Base-by-base conservation (phyloP, 805 yeast species). In the Naumovozyma baii region DNA sequence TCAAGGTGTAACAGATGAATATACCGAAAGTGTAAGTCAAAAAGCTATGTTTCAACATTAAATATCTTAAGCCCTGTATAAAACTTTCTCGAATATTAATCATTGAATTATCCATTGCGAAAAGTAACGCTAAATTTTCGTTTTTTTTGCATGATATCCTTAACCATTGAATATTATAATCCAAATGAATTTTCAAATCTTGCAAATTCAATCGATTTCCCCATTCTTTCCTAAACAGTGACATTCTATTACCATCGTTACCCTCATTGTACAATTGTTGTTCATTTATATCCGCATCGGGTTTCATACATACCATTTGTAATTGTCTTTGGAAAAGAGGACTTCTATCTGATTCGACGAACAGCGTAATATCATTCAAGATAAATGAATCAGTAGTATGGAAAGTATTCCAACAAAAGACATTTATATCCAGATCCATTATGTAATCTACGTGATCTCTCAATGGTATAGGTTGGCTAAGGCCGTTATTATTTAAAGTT, bases 21-120 rank as follows among this genome's bases (percentile, higher is more conserved):
- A 45, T 46, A 1, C 63, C 63, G 18, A 51, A 41, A 2, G 48
- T 28, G 37, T 57, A 51, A 5, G 60, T 46, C 9, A 55, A 30
- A 26, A 45, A 41, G 13, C 39, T 41, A 47, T 51, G 46, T 22
- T 54, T 46, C 18, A 54, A 35, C 63, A 58, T 58, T 12, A 56
- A 40, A 38, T 58, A 55, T 37, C 61, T 46, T 36, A 57, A 32
- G 12, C 56, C 61, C 36, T 57, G 58, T 4, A 46, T 41, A 31
- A 55, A 55, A 38, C 46, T 47, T 48, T 54, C 49, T 35, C 55
- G 47, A 14, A 54, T 47, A 10, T 36, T 46, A 8, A 54, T 30
- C 5, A 38, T 41, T 2, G 61, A 55, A 4, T 47, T 14, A 29
- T 29, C 15, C 31, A 29, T 29, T 14, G 7, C 13, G 31, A 29